Conservation (phyloP, 345 rosid genomes). For the Hypericum androsaemum region DNA sequence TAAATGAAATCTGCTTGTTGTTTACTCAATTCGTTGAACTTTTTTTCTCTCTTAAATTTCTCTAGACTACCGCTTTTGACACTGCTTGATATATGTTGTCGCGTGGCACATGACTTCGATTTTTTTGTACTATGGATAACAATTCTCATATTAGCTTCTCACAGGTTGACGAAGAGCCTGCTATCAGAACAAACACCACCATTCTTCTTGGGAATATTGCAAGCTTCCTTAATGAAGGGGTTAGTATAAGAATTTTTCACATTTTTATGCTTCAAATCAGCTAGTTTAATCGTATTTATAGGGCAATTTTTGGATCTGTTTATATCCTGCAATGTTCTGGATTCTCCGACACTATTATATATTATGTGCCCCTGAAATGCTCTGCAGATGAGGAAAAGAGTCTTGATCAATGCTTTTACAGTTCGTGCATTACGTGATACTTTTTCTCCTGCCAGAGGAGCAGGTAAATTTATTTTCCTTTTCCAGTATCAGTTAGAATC, state of each 20-base stretch:
- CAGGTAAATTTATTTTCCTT: constrained; percentile 48
- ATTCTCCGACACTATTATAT: not conserved
- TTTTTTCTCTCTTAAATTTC: constrained; percentile 3
- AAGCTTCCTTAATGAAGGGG: constrained; percentile 84
- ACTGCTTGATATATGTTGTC: no score
- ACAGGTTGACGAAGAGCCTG: constrained; percentile 99
- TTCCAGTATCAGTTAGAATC: not conserved
- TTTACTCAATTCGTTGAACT: not conserved
- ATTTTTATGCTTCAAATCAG: no score
- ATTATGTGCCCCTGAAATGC: constrained; percentile 11
- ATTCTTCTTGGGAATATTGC: constrained; percentile 96
- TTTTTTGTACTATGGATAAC: not conserved
- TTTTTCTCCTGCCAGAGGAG: constrained; percentile 97
- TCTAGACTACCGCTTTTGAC: no score
- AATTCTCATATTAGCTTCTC: constrained; percentile 14
- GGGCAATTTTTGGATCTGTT: no score
- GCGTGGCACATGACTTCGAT: no score
- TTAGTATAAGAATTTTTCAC: constrained; percentile 20
- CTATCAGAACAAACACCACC: constrained; percentile 95
- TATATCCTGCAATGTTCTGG: no score
- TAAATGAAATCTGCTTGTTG: not conserved
- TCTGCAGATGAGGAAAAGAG: constrained; percentile 87
- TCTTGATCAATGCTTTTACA: constrained; percentile 91
- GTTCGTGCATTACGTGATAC: constrained; percentile 96
- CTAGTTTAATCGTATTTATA: no score